Evolutionary conservation across 2,329 filamentous ascomycete species (phyloP).

Genomic region (Claviceps sp.): DNA sequence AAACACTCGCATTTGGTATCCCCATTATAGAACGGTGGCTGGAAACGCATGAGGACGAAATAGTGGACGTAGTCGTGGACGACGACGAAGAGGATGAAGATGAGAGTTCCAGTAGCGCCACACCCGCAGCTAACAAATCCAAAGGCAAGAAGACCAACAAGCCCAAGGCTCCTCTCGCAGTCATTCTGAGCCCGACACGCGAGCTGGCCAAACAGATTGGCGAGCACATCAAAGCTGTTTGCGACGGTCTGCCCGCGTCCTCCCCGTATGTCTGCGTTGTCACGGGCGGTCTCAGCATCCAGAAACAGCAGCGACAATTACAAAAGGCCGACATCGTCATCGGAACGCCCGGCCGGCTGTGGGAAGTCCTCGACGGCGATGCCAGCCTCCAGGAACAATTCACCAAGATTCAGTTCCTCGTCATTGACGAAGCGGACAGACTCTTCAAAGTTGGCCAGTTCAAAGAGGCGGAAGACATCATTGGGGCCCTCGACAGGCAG

Average conservation of each 20-base stretch:
- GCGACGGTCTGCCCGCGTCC: conserved; percentile 42
- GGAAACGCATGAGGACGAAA: conserved; percentile 24
- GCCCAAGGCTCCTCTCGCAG: conserved; percentile 46
- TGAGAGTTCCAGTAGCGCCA: neutral
- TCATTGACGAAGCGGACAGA: conserved; percentile 89
- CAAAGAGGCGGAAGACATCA: conserved; percentile 82
- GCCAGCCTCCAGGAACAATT: conserved; percentile 56
- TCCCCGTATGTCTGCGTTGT: conserved; percentile 70
- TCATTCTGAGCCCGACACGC: conserved; percentile 82
- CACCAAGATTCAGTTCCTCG: conserved; percentile 64
- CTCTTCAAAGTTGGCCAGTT: conserved; percentile 88
- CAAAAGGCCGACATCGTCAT: conserved; percentile 83
- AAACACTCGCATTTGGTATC: conserved; percentile 88
- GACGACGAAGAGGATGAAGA: neutral
- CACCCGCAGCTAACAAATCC: neutral
- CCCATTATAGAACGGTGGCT: conserved; percentile 83
- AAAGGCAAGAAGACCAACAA: conserved; percentile 14
- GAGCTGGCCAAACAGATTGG: conserved; percentile 88
- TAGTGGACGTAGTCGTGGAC: neutral
- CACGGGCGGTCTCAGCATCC: conserved; percentile 84
- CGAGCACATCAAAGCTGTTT: conserved; percentile 67
- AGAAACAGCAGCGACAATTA: conserved; percentile 83
- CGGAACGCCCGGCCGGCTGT: conserved; percentile 80
- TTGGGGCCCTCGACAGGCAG: conserved; percentile 62
- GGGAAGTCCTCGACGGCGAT: conserved; percentile 80